Conservation (phyloP, 2,329 filamentous ascomycete genomes). For the Trichoderma citrinoviride region DNA sequence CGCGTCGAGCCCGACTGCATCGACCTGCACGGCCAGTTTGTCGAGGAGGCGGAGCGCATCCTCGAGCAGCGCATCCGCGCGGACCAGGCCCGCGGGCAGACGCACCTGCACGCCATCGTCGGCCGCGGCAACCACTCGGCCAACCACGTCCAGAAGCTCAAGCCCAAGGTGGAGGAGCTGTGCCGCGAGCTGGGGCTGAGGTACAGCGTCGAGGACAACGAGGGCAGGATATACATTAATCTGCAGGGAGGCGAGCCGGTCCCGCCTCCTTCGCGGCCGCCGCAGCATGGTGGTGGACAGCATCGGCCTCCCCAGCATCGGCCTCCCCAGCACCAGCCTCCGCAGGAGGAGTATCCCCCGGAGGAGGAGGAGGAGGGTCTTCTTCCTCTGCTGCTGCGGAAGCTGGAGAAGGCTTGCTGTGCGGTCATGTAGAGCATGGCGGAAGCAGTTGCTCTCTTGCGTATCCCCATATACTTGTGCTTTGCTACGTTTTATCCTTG, state of each 20-base stretch:
- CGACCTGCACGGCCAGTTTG: slow-evolving; percentile 91
- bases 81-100: slow-evolving; percentile 70
- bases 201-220: slow-evolving; percentile 84
- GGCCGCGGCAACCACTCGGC: slow-evolving; percentile 88
- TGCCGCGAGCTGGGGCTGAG: slow-evolving; percentile 80
- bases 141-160: slow-evolving; percentile 86
- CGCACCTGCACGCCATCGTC: slow-evolving; percentile 89
- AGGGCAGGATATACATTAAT: slow-evolving; percentile 84
- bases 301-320: slow-evolving; percentile 34
- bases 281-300: slow-evolving; percentile 33
- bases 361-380: slow-evolving; percentile 56
- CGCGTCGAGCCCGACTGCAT: slow-evolving; percentile 78
- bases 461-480: neutral
- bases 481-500: neutral
- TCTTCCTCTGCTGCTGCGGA: slow-evolving; percentile 58
- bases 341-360: slow-evolving; percentile 41
- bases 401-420: slow-evolving; percentile 69
- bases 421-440: slow-evolving; percentile 65
- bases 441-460: neutral
- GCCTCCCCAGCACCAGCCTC: neutral
- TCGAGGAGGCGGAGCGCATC: slow-evolving; percentile 91
- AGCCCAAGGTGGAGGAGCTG: slow-evolving; percentile 86
- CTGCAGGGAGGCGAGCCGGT: slow-evolving; percentile 68
- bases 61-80: slow-evolving; percentile 80
- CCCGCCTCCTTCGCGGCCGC: slow-evolving; percentile 42